A percentile compares a stretch with the other conserved stretches of the same genome.
phyloP scores from a whole-genome alignment of 1,284 basidiomycete genomes.

The Cystobasidium slooffiae region DNA sequence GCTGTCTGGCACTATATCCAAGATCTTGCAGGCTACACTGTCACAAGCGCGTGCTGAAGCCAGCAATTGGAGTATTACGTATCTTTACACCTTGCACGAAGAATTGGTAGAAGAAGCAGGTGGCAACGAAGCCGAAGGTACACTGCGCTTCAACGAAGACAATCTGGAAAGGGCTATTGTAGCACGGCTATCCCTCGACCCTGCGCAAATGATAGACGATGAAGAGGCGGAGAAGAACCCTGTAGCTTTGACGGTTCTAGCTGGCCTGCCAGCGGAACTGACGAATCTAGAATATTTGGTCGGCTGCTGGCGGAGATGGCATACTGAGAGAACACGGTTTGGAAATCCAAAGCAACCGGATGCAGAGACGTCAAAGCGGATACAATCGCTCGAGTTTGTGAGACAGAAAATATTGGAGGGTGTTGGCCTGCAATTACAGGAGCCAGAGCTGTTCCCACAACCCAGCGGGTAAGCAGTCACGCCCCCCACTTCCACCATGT shows the following conservation, averaged over 20 bases:
- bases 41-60: constrained; percentile 73
- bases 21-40: constrained; percentile 67
- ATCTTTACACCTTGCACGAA: constrained; percentile 75
- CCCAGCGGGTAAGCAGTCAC: constrained; percentile 40
- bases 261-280: constrained; percentile 74
- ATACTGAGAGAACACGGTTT: constrained; percentile 62
- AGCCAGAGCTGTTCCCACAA: constrained; percentile 89
- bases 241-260: constrained; percentile 75
- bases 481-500: not conserved
- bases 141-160: constrained; percentile 43
- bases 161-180: constrained; percentile 82
- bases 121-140: constrained; percentile 42
- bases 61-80: constrained; percentile 73
- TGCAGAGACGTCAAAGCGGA: constrained; percentile 58
- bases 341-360: constrained; percentile 65
- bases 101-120: constrained; percentile 74
- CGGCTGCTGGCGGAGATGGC: constrained; percentile 85
- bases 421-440: constrained; percentile 84
- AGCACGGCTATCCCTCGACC: constrained; percentile 80
- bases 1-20: constrained; percentile 47
- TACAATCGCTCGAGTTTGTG: constrained; percentile 70
- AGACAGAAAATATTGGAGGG: constrained; percentile 85
- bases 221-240: constrained; percentile 66
- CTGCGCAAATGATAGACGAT: constrained; percentile 70
- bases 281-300: constrained; percentile 90